Evolutionary conservation across 345 rosid genomes (phyloP), one percentile per base, ranked within the genome.

Genomic region (Barbarea vulgaris): DNA sequence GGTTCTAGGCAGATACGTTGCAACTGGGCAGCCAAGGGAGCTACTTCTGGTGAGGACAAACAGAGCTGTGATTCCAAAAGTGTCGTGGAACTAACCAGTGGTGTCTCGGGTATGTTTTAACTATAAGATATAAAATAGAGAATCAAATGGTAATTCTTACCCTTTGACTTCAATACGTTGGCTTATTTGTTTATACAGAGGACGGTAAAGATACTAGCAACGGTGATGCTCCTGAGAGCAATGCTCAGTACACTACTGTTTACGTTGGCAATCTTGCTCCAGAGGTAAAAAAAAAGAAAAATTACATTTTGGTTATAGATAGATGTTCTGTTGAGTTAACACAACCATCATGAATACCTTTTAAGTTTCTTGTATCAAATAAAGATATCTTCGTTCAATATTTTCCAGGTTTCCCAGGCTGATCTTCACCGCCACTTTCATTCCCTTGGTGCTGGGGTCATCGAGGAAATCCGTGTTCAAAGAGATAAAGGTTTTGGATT

Each of bases 11-110:
- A 93, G 84, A 91, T 93, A 69, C 86, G 96, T 19, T 93, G 97
- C 77, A 93, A 93, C 81, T 93, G 98, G 97, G 97, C 97, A 18
- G 71, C 96, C 10, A 93, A 93, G 79, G 97, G 98, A 51, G 88
- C 93, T 71, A 73, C 58, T 64, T 44, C 81, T 69, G 81, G 81
- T 72, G 98, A 93, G 18, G 97, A 93, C 57, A 90, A 85, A 62
- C 87, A 79, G 71, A 72, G 82, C 68, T 86, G 88, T 60, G 97
- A 93, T 76, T 75, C 84, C 82, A 93, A 87, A 84, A 87, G 93
- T 70, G 84, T 89, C 34, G 88, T 85, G 72, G 98, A 93, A 83
- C 83, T 88, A 53, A 84, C 91, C 41, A 86, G 87, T 85, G 94
- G 86, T 70, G 80, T 89, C 15, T 89, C 95, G 30, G 96, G 98